Conservation (phyloP, 202 grass and related monocot species). For the Tripidium arundinaceum region DNA sequence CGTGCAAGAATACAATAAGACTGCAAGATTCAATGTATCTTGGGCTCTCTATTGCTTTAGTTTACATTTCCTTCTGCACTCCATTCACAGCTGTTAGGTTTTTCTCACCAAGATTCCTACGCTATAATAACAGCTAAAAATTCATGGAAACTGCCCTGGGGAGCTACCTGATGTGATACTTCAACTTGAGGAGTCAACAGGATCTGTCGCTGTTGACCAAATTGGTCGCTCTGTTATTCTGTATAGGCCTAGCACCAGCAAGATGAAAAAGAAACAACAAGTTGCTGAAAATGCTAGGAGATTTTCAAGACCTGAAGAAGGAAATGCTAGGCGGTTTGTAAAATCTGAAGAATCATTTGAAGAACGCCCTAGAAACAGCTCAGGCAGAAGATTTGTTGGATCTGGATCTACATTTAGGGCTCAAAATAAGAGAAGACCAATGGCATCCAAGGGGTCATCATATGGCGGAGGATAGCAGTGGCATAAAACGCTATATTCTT, state of each 20-base stretch:
- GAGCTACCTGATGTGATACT: constrained; percentile 63
- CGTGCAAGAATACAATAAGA: not conserved
- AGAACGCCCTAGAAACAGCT: constrained; percentile 27
- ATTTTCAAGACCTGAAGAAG: constrained; percentile 30
- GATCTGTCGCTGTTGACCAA: constrained; percentile 62
- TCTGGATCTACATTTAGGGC: constrained; percentile 38
- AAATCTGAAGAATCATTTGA: constrained; percentile 37
- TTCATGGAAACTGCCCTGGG: constrained; percentile 76
- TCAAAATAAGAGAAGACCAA: constrained; percentile 34
- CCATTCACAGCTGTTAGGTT: constrained; percentile 17
- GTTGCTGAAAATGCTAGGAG: constrained; percentile 28
- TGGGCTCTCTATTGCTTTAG: constrained; percentile 1
- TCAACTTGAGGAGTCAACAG: constrained; percentile 81
- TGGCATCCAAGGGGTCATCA: constrained; percentile 29
- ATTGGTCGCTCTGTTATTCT: constrained; percentile 87
- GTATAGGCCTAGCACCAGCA: constrained; percentile 85
- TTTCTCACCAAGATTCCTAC: constrained; percentile 19
- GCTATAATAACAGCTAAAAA: constrained; percentile 74
- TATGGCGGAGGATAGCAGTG: constrained; percentile 28
- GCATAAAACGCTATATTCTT: not conserved
- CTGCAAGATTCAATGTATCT: constrained; percentile 12
- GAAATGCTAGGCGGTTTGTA: constrained; percentile 15
- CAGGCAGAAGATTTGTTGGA: constrained; percentile 32
- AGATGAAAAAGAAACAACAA: constrained; percentile 72
- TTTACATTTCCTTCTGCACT: not conserved